A percentile compares a stretch with the other conserved stretches of the same genome.
Evolutionary conservation across 108 stramenopile species (phyloP).

Genomic region (Skeletonema marinoi): DNA sequence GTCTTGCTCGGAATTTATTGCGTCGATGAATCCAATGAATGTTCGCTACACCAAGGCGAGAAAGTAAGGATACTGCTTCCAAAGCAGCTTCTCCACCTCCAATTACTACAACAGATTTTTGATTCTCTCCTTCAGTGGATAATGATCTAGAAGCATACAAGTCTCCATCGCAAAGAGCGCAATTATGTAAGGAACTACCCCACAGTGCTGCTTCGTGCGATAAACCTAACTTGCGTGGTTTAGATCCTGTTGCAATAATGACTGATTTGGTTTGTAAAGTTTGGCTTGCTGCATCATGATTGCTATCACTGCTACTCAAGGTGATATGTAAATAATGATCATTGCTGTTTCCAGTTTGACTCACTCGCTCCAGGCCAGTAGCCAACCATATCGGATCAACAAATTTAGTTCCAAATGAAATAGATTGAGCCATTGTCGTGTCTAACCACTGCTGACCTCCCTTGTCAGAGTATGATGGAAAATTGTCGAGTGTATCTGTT

Average conservation of each 20-base stretch:
- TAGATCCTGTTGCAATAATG: conserved; percentile 37
- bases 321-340: neutral
- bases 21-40: conserved; percentile 44
- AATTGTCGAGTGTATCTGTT: conserved; percentile 57
- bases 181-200: conserved; percentile 35
- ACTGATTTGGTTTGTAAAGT: conserved; percentile 18
- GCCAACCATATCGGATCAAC: conserved; percentile 43
- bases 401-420: conserved; percentile 47
- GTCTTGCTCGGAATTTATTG: conserved; percentile 24
- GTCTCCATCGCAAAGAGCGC: conserved; percentile 43
- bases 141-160: conserved; percentile 6
- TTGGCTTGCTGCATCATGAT: neutral
- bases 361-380: neutral
- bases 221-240: conserved; percentile 22
- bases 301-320: neutral
- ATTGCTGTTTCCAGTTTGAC: neutral
- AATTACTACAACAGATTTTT: conserved; percentile 32
- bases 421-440: conserved; percentile 43
- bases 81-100: conserved; percentile 50
- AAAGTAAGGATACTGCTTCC: conserved; percentile 36
- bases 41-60: conserved; percentile 1
- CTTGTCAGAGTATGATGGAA: conserved; percentile 44
- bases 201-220: conserved; percentile 28
- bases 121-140: neutral
- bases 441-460: conserved; percentile 56